Base-by-base conservation (phyloP, 345 rosid species). In the Cardamine chenopodiifolia region DNA sequence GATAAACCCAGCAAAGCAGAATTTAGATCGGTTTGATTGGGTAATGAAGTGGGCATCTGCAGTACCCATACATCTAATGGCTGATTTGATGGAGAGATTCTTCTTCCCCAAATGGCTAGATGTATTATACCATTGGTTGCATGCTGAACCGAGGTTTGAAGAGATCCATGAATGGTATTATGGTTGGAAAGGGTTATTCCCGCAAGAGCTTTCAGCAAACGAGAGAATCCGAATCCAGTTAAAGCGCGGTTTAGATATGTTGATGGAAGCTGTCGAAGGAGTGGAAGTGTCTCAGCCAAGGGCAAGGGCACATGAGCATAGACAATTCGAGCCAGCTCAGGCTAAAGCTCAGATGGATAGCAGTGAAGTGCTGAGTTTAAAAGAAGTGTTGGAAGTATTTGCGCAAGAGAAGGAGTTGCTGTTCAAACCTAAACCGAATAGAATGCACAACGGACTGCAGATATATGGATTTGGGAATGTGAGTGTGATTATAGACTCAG, bases 41-140 rank as follows among this genome's bases (percentile, higher is more conserved):
- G 98, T 89, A 44, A 85, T 82, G 85, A 73, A 83, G 8, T 95
- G 99, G 99, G 88, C 92, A 60, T 81, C 92, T 37, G 98, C 85
- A 6, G 72, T 92, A 73, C 99, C 99, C 6, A 83, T 74, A 68
- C 96, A 92, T 78, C 87, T 95, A 49, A 89, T 95, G 94, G 97
- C 89, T 58, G 96, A 92, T 78, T 56, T 92, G 84, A 85, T 95
- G 96, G 96, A 84, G 78, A 85, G 87, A 73, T 86, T 84, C 77
- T 95, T 95, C 89, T 92, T 95, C 64, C 75, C 82, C 4, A 86
- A 89, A 82, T 95, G 99, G 99, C 82, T 88, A 73, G 92, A 88
- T 49, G 97, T 95, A 65, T 72, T 95, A 68, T 87, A 87, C 82
- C 92, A 83, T 35, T 95, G 99, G 97, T 42, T 92, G 47, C 84